Percentiles rank a stretch among this genome's conserved stretches.
These are phyloP conservation scores for Aureobasidium pullulans DNA, from an alignment of 2,329 filamentous ascomycete genomes.

Conservation along the genomic window DNA sequence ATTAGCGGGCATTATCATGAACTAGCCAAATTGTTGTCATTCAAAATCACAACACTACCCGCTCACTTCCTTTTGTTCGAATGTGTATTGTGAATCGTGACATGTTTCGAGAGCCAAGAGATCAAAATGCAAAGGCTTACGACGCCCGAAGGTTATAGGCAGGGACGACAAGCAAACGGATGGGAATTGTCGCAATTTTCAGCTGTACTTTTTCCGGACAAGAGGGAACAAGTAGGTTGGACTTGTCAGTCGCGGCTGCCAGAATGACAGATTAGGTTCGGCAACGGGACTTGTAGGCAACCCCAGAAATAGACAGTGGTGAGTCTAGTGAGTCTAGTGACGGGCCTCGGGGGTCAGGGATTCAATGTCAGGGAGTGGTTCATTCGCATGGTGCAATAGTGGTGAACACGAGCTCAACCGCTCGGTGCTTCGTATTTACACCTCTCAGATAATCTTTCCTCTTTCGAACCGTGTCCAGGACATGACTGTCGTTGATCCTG, in stretches of 20 bases:
- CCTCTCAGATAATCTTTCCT: not conserved
- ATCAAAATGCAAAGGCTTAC: not conserved
- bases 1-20: constrained; percentile 14
- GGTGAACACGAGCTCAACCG: constrained; percentile 10
- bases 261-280: not conserved
- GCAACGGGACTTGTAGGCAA: not conserved
- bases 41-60: constrained; percentile 14
- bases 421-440: constrained; percentile 1
- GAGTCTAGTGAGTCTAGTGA: not conserved
- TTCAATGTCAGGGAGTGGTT: not conserved
- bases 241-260: not conserved
- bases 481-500: constrained; percentile 4
- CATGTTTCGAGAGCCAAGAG: not conserved
- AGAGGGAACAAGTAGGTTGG: not conserved
- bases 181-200: not conserved
- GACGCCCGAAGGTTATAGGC: not conserved
- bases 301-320: not conserved
- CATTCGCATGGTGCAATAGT: not conserved
- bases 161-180: not conserved
- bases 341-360: not conserved
- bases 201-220: not conserved
- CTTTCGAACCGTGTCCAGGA: not conserved
- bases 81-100: not conserved
- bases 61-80: constrained; percentile 2
- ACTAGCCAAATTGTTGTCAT: constrained; percentile 14